Percentiles rank a stretch among this genome's conserved stretches.
Evolutionary conservation across 768 basidiomycete genomes (phyloP).

Genomic region (Naganishia onofrii): DNA sequence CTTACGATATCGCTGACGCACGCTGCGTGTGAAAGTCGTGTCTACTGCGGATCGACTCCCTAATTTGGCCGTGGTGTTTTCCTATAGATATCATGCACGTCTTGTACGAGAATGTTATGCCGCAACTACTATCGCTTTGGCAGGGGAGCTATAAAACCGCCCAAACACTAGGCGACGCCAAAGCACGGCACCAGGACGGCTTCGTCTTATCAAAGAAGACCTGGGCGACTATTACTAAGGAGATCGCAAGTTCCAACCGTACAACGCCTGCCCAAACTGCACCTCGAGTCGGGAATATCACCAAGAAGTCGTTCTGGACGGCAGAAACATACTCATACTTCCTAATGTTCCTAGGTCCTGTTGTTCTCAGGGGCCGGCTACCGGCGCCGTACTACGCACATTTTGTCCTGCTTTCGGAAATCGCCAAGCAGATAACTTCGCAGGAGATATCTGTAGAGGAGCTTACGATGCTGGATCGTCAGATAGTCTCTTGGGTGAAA

Average conservation of each 20-base stretch:
- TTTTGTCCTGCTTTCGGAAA: slow-evolving; percentile 3
- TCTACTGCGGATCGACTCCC: background rate
- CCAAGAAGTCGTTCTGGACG: background rate
- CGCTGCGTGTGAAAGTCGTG: too few relatives aligned
- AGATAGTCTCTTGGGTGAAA: slow-evolving; percentile 5
- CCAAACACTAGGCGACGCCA: slow-evolving; percentile 8
- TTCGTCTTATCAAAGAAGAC: background rate
- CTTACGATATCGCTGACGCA: too few relatives aligned
- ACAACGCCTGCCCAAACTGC: slow-evolving; percentile 6
- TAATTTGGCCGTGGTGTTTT: background rate
- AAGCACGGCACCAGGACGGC: background rate
- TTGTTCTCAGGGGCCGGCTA: background rate
- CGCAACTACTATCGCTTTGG: slow-evolving; percentile 6
- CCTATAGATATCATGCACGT: slow-evolving; percentile 12
- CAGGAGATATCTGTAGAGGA: background rate
- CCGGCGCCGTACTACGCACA: background rate
- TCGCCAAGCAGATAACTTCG: background rate
- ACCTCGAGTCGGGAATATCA: background rate
- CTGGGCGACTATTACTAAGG: background rate
- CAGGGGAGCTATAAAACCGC: background rate
- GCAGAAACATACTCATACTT: background rate
- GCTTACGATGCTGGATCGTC: background rate
- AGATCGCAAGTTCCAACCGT: background rate
- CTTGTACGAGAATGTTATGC: slow-evolving; percentile 4
- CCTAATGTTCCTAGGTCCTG: background rate